Percentiles rank a stretch among this genome's conserved stretches.
Conservation (phyloP, 1,284 basidiomycete species). For the Austropuccinia psidii region DNA sequence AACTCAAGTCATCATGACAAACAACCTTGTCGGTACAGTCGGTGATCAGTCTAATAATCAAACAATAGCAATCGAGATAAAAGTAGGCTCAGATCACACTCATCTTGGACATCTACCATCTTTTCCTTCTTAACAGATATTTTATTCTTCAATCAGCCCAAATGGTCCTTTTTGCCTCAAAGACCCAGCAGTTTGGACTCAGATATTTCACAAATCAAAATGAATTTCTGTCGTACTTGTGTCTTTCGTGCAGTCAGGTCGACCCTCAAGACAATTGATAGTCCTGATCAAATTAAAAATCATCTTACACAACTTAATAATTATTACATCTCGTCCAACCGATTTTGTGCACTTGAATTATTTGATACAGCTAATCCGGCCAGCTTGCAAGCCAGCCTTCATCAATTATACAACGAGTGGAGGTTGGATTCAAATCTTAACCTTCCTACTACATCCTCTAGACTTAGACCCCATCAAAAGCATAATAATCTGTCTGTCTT, state of each 20-base stretch:
- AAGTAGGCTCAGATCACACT: background rate
- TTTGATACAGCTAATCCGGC: background rate
- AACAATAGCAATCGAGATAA: no score
- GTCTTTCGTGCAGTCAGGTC: slow-evolving; percentile 14
- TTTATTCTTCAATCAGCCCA: background rate
- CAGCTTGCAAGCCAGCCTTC: background rate
- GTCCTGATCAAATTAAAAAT: no score
- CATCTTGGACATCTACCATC: slow-evolving; percentile 3
- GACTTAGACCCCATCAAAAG: background rate
- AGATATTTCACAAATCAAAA: background rate
- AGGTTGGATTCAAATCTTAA: background rate
- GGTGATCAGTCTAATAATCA: no score
- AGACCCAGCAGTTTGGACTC: background rate
- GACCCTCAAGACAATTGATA: no score
- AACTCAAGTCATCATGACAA: no score
- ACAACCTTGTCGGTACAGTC: no score
- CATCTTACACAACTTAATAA: background rate
- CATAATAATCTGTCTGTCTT: slow-evolving; percentile 31
- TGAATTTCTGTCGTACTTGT: slow-evolving; percentile 20
- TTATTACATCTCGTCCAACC: slow-evolving; percentile 2
- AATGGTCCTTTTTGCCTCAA: slow-evolving; percentile 17
- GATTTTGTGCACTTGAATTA: slow-evolving; percentile 21
- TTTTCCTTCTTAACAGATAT: background rate
- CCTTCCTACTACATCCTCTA: background rate
- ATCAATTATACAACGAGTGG: slow-evolving; percentile 7